These are phyloP conservation scores for Talaromyces atroroseus DNA, from an alignment of 2,329 filamentous ascomycete genomes.

Conservation along the genomic window DNA sequence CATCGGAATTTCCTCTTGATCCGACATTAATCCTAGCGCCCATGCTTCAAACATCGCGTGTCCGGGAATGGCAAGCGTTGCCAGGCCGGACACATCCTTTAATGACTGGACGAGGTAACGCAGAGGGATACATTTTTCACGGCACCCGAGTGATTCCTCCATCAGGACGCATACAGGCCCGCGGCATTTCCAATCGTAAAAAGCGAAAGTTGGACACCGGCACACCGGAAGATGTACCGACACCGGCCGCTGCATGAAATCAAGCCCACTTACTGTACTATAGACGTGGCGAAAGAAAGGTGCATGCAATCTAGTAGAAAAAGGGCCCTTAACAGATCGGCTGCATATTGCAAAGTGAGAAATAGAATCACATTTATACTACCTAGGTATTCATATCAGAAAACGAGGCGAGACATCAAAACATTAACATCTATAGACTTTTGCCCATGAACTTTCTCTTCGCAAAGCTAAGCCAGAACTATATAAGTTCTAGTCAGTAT, in stretches of 20 bases:
- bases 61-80: conserved; percentile 81
- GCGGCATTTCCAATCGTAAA: conserved; percentile 64
- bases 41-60: conserved; percentile 72
- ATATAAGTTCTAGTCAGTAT: conserved; percentile 34
- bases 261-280: not conserved
- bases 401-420: conserved; percentile 3
- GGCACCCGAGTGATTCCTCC: conserved; percentile 75
- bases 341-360: not conserved
- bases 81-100: conserved; percentile 87
- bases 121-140: conserved; percentile 87
- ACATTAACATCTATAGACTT: conserved; percentile 53
- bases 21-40: conserved; percentile 77
- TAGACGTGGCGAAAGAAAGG: not conserved
- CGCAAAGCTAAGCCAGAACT: conserved; percentile 98
- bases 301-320: not conserved
- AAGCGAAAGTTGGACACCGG: conserved; percentile 53
- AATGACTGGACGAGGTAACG: conserved; percentile 83
- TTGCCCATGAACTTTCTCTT: conserved; percentile 99
- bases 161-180: conserved; percentile 72
- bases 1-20: conserved; percentile 78
- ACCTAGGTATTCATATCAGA: not conserved
- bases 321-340: not conserved
- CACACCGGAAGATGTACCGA: conserved; percentile 1
- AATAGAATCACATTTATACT: conserved; percentile 11
- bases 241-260: not conserved